A percentile compares a stretch with the other conserved stretches of the same genome.
Conservation (phyloP, 169 alveolate species). For the Plasmodium blacklocki region DNA sequence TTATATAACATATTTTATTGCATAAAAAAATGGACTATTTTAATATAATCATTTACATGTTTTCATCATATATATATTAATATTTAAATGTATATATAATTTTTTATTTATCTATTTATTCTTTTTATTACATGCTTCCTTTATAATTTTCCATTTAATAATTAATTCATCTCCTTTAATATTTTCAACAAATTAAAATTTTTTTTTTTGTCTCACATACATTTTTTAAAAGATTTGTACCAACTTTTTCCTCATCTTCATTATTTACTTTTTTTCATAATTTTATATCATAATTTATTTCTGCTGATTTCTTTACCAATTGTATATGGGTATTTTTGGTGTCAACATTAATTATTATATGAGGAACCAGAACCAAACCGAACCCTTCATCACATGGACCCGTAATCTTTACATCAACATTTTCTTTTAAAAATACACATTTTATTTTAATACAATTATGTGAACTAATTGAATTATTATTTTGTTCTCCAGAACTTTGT, state of each 20-base stretch:
- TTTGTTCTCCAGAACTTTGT: not conserved
- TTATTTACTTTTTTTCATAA: not conserved
- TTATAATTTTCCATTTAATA: slow-evolving; percentile 22
- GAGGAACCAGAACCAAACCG: slow-evolving; percentile 10
- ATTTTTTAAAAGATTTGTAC: not conserved
- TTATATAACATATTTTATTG: too few relatives aligned
- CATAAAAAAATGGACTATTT: too few relatives aligned
- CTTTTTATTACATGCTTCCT: not conserved
- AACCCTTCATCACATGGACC: slow-evolving; percentile 13
- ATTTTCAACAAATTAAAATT: slow-evolving; percentile 24
- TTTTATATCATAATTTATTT: not conserved
- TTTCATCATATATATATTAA: too few relatives aligned
- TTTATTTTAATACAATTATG: not conserved
- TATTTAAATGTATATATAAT: not conserved
- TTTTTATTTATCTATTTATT: not conserved
- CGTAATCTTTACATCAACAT: slow-evolving; percentile 7
- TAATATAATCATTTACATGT: too few relatives aligned
- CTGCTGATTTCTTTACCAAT: not conserved
- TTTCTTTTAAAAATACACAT: slow-evolving; percentile 1
- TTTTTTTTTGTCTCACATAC: slow-evolving; percentile 1
- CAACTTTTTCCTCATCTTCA: too few relatives aligned
- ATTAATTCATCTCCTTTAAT: slow-evolving; percentile 10
- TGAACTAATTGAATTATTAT: not conserved
- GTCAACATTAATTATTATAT: slow-evolving; percentile 19
- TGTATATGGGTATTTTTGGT: slow-evolving; percentile 4